Evolutionary conservation across 148 eudicot genomes (phyloP).

Genomic region (Vaccinium vitisidaea): DNA sequence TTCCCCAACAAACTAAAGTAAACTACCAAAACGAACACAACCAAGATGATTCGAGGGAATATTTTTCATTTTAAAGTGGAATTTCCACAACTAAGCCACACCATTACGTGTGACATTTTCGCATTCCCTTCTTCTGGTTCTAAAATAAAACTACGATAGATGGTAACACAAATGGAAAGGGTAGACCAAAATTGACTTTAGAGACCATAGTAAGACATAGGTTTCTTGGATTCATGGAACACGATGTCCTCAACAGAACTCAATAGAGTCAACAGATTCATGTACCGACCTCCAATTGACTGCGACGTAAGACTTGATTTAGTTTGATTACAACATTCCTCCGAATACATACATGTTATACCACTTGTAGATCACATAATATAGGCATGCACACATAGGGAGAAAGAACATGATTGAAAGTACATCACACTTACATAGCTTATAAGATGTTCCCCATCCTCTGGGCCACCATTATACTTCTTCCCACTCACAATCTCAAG

Average conservation of each 20-base stretch:
- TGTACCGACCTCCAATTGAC: neutral
- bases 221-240: slow-evolving; percentile 17
- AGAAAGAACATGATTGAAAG: neutral
- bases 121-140: slow-evolving; percentile 17
- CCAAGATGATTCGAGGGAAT: too few relatives aligned
- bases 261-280: too few relatives aligned
- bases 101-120: neutral
- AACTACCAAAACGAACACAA: too few relatives aligned
- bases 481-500: slow-evolving; percentile 47
- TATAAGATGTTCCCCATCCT: slow-evolving; percentile 23
- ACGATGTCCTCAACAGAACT: too few relatives aligned
- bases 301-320: neutral
- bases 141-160: neutral
- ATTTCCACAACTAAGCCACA: neutral
- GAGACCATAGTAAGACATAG: slow-evolving; percentile 40
- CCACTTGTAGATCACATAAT: neutral
- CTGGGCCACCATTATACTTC: slow-evolving; percentile 20
- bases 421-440: slow-evolving; percentile 31
- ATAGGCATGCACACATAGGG: neutral
- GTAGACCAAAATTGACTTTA: slow-evolving; percentile 20
- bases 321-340: too few relatives aligned
- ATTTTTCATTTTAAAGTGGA: neutral
- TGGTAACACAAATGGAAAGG: too few relatives aligned
- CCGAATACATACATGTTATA: neutral
- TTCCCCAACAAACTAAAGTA: too few relatives aligned